Evolutionary conservation across 2,329 filamentous ascomycete genomes (phyloP).

Genomic region (Parastagonospora nodorum): DNA sequence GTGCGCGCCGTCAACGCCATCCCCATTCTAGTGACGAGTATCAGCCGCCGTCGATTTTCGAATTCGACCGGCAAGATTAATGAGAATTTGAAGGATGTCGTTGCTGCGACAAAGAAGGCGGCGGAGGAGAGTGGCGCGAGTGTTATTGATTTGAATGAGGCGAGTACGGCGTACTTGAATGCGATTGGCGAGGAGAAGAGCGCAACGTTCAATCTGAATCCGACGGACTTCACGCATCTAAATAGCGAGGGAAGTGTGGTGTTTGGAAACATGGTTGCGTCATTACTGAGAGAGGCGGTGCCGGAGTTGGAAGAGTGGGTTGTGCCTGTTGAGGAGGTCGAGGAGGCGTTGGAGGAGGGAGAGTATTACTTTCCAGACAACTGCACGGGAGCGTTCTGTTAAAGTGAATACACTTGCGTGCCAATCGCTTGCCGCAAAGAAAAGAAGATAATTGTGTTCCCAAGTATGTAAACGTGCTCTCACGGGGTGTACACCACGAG

Average conservation of each 20-base stretch:
- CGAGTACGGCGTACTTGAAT: slow-evolving; percentile 56
- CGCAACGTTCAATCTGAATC: slow-evolving; percentile 54
- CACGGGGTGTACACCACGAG: no score
- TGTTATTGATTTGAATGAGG: slow-evolving; percentile 59
- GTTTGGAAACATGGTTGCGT: slow-evolving; percentile 29
- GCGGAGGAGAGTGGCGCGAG: slow-evolving; percentile 46
- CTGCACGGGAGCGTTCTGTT: neutral
- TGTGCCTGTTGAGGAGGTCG: slow-evolving; percentile 13
- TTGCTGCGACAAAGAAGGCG: slow-evolving; percentile 53
- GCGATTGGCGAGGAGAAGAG: slow-evolving; percentile 55
- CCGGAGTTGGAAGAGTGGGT: slow-evolving; percentile 16
- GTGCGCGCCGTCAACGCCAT: slow-evolving; percentile 34
- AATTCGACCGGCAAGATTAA: slow-evolving; percentile 46
- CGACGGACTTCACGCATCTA: slow-evolving; percentile 27
- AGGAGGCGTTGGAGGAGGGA: slow-evolving; percentile 13
- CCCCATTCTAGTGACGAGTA: slow-evolving; percentile 58
- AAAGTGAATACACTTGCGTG: neutral
- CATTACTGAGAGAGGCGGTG: slow-evolving; percentile 15
- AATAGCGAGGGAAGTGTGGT: slow-evolving; percentile 26
- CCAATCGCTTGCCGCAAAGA: no score
- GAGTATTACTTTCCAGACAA: slow-evolving; percentile 14
- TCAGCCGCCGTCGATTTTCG: slow-evolving; percentile 56
- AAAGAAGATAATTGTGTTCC: no score
- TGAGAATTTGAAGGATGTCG: slow-evolving; percentile 54
- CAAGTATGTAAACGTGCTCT: no score